Conservation (phyloP, 371 early-diverging fungal species). For the Apophysomyces variabilis region DNA sequence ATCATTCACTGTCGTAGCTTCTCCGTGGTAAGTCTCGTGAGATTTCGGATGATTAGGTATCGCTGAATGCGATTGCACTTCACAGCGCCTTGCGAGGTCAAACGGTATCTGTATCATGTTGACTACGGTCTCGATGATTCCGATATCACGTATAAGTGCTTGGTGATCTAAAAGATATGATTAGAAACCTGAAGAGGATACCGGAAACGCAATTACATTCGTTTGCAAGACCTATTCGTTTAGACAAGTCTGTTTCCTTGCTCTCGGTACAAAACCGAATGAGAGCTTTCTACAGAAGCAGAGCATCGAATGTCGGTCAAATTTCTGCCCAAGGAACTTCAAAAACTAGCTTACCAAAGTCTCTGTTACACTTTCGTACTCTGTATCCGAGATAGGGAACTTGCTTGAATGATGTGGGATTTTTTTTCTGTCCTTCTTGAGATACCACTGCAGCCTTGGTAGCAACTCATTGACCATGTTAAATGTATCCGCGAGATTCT, state of each 20-base stretch:
- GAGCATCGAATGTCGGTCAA: neutral
- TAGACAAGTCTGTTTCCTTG: slow-evolving; percentile 39
- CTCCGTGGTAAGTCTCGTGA: slow-evolving; percentile 8
- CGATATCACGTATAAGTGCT: slow-evolving; percentile 53
- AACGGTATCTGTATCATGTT: slow-evolving; percentile 53
- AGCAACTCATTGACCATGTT: slow-evolving; percentile 42
- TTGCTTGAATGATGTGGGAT: slow-evolving; percentile 6
- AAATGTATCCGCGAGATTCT: slow-evolving; percentile 31
- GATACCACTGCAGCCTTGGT: slow-evolving; percentile 35
- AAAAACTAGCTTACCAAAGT: slow-evolving; percentile 25
- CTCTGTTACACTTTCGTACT: slow-evolving; percentile 22
- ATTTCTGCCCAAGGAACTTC: neutral
- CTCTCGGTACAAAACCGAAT: slow-evolving; percentile 58
- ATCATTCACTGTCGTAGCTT: slow-evolving; percentile 16
- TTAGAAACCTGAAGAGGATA: neutral
- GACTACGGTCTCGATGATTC: slow-evolving; percentile 47
- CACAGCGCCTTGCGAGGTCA: slow-evolving; percentile 33
- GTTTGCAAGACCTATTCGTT: slow-evolving; percentile 50
- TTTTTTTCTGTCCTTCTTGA: slow-evolving; percentile 22
- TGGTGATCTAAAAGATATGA: slow-evolving; percentile 45
- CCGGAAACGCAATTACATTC: slow-evolving; percentile 31
- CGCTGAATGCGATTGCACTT: slow-evolving; percentile 15
- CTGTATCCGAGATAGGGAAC: slow-evolving; percentile 32
- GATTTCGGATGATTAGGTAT: neutral
- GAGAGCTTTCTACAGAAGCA: slow-evolving; percentile 32